Conservation (phyloP, 164 flowering plant genomes). For the Magnolia changhungtana region DNA sequence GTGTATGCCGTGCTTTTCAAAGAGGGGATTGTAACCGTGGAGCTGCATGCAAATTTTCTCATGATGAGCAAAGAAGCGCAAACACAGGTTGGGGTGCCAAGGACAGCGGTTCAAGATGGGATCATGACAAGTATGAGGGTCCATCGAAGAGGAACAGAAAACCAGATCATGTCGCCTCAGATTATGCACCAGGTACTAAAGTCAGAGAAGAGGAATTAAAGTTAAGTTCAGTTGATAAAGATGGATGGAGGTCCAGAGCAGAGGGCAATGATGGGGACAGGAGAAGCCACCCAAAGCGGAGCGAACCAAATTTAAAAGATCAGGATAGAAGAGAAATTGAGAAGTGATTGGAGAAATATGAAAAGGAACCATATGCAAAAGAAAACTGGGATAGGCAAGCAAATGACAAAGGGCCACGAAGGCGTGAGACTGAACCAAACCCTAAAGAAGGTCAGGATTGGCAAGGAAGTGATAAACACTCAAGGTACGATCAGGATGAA, state of each 20-base stretch:
- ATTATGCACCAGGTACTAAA: background rate
- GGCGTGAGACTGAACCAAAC: background rate
- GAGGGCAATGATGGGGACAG: conserved; percentile 11
- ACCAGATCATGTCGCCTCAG: background rate
- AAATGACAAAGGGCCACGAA: conserved; percentile 6
- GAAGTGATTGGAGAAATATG: conserved; percentile 14
- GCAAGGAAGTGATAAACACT: conserved; percentile 11
- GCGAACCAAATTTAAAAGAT: conserved; percentile 14
- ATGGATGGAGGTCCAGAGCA: conserved; percentile 14
- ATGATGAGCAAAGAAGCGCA: conserved; percentile 56
- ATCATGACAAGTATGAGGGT: conserved; percentile 31
- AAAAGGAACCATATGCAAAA: conserved; percentile 5
- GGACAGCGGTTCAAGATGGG: conserved; percentile 25
- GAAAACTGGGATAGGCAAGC: conserved; percentile 5
- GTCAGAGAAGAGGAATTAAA: conserved; percentile 3
- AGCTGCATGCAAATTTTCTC: conserved; percentile 83
- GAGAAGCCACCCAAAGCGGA: background rate
- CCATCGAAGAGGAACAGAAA: conserved; percentile 14
- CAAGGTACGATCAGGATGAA: conserved; percentile 10
- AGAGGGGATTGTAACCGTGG: conserved; percentile 87
- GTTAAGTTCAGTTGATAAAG: conserved; percentile 11
- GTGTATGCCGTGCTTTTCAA: conserved; percentile 90
- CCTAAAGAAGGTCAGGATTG: conserved; percentile 14
- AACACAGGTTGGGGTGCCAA: conserved; percentile 36
- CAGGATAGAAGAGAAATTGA: conserved; percentile 9